Evolutionary conservation across 1,284 basidiomycete species (phyloP).

Genomic region (Leccinum proximum): DNA sequence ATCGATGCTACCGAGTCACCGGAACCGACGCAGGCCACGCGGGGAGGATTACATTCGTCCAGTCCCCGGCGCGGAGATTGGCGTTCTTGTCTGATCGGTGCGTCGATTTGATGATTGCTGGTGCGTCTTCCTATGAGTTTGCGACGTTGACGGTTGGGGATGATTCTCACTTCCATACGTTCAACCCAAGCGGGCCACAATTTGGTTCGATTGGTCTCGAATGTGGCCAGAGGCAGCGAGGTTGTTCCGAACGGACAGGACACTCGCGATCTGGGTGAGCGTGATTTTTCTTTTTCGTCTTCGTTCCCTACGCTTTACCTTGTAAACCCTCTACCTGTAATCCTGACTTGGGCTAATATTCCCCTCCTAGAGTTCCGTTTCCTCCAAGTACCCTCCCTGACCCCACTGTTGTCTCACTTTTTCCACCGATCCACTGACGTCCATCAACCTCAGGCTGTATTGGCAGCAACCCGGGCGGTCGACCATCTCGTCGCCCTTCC

Average conservation of each 20-base stretch:
- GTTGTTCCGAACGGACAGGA: constrained; percentile 65
- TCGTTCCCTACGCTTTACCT: not conserved
- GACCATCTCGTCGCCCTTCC: constrained; percentile 69
- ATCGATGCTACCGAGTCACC: not conserved
- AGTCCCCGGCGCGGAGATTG: constrained; percentile 57
- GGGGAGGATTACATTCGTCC: constrained; percentile 41
- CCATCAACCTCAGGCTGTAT: constrained; percentile 55
- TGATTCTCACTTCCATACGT: not conserved
- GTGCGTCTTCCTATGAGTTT: constrained; percentile 35
- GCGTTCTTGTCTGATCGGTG: constrained; percentile 47
- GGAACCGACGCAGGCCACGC: not conserved
- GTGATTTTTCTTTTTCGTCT: constrained; percentile 18
- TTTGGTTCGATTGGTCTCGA: constrained; percentile 78
- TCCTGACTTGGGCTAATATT: not conserved
- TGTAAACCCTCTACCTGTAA: not conserved
- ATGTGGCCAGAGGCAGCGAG: constrained; percentile 72
- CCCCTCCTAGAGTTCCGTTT: constrained; percentile 63
- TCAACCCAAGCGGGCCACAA: constrained; percentile 76
- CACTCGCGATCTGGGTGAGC: constrained; percentile 72
- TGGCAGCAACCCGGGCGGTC: constrained; percentile 82
- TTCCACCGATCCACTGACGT: constrained; percentile 50
- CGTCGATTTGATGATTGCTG: constrained; percentile 78
- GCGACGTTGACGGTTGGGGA: not conserved
- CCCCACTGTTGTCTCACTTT: constrained; percentile 59
- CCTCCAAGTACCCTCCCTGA: constrained; percentile 54